Percentiles rank a stretch among this genome's conserved stretches.
Evolutionary conservation across 1,139 yeast genomes (phyloP).

Genomic region (Suhomyces guaymorum): DNA sequence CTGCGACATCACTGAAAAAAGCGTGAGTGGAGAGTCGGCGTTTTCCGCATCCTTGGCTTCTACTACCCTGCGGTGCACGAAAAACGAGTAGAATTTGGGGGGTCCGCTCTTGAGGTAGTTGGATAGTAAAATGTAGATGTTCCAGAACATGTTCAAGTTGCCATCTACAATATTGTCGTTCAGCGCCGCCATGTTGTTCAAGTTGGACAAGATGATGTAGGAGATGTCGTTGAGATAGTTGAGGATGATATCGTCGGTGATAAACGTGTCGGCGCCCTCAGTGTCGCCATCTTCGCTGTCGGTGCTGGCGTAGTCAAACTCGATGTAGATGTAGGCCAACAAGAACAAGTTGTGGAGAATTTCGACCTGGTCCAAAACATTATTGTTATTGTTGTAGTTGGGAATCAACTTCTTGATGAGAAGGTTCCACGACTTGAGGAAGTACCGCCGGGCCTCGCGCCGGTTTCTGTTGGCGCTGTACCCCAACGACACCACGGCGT

Average conservation of each 20-base stretch:
- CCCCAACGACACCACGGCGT: slow-evolving; percentile 19
- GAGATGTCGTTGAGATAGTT: slow-evolving; percentile 49
- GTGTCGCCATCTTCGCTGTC: slow-evolving; percentile 15
- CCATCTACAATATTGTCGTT: slow-evolving; percentile 24
- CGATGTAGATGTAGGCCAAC: slow-evolving; percentile 33
- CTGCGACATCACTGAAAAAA: slow-evolving; percentile 17
- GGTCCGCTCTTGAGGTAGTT: slow-evolving; percentile 38
- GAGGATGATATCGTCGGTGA: slow-evolving; percentile 31
- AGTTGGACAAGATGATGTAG: slow-evolving; percentile 20
- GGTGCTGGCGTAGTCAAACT: slow-evolving; percentile 26
- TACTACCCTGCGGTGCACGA: slow-evolving; percentile 30
- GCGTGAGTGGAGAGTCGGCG: slow-evolving; percentile 4
- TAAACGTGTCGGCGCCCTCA: slow-evolving; percentile 15
- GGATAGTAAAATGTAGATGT: slow-evolving; percentile 43
- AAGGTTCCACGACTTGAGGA: slow-evolving; percentile 47
- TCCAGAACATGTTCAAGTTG: slow-evolving; percentile 40
- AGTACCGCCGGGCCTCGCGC: slow-evolving; percentile 30
- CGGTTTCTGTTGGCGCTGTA: slow-evolving; percentile 16
- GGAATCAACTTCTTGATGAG: slow-evolving; percentile 46
- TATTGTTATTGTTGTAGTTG: slow-evolving; percentile 31
- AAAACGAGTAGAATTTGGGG: slow-evolving; percentile 40
- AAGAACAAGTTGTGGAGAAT: slow-evolving; percentile 37
- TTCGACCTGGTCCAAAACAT: slow-evolving; percentile 43
- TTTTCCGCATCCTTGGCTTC: slow-evolving; percentile 1
- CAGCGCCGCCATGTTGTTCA: slow-evolving; percentile 15